Conservation (phyloP, 768 basidiomycete species). For the Epithele typhae region DNA sequence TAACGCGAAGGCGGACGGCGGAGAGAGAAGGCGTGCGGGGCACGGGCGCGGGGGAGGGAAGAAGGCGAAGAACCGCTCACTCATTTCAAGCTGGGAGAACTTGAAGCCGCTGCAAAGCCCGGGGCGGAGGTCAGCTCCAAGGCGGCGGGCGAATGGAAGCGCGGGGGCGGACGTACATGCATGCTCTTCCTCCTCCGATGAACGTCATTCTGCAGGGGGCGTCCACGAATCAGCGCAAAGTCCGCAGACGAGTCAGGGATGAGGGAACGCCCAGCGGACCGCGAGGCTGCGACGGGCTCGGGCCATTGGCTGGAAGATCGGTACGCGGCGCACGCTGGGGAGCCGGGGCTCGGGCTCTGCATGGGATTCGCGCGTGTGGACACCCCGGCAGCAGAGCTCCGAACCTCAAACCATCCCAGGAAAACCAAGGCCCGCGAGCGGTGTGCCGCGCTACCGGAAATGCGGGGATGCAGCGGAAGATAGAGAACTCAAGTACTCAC, state of each 20-base stretch:
- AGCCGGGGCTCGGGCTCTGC: no score
- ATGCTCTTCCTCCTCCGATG: slow-evolving; percentile 25
- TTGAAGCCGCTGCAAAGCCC: slow-evolving; percentile 15
- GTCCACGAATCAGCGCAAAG: not conserved
- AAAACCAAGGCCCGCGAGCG: no score
- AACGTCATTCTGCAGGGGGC: slow-evolving; percentile 26
- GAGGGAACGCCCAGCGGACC: not conserved
- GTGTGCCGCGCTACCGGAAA: no score
- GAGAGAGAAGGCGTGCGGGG: not conserved
- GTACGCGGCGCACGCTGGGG: no score
- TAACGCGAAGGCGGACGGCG: no score
- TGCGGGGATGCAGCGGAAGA: no score
- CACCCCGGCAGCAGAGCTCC: no score
- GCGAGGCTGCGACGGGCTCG: no score
- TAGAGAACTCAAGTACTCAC: slow-evolving; percentile 4
- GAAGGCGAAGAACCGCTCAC: slow-evolving; percentile 1
- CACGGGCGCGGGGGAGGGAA: no score
- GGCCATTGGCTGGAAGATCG: no score
- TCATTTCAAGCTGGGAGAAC: slow-evolving; percentile 21
- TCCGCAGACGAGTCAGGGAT: not conserved
- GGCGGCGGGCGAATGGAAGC: slow-evolving; percentile 8
- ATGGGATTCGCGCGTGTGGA: no score
- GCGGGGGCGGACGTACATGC: slow-evolving; percentile 22
- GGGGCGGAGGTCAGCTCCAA: slow-evolving; percentile 1
- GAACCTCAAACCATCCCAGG: no score